Percentiles rank a stretch among this genome's conserved stretches.
Conservation (phyloP, 1,284 basidiomycete species). For the Microbotryum silenes-acaulis region DNA sequence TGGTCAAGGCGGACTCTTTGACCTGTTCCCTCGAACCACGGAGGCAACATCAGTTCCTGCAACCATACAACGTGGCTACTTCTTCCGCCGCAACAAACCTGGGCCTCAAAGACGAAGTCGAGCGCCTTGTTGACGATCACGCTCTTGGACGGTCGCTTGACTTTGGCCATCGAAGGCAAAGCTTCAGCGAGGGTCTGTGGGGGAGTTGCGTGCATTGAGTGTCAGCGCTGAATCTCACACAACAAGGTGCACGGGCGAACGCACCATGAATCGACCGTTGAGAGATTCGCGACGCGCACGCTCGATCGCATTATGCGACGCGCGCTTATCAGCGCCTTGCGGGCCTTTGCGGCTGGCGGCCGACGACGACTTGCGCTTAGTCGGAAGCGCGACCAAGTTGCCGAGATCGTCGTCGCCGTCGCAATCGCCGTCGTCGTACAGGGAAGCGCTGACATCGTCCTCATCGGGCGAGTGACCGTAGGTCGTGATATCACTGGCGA, state of each 20-base stretch:
- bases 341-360: conserved; percentile 23
- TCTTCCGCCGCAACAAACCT: conserved; percentile 5
- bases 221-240: neutral
- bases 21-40: conserved; percentile 8
- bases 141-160: conserved; percentile 85
- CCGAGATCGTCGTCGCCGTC: neutral
- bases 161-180: conserved; percentile 77
- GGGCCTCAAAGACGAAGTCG: conserved; percentile 34
- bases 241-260: conserved; percentile 37
- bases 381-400: neutral
- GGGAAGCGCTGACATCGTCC: conserved; percentile 8
- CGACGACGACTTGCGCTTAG: neutral
- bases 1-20: conserved; percentile 29
- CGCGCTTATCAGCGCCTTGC: conserved; percentile 70
- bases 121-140: conserved; percentile 76
- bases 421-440: neutral
- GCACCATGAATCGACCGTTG: conserved; percentile 76
- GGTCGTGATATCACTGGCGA: too few relatives aligned
- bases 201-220: neutral
- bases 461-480: neutral
- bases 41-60: neutral
- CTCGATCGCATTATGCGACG: conserved; percentile 91
- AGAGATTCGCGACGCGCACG: conserved; percentile 81
- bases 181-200: conserved; percentile 72
- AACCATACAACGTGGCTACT: too few relatives aligned